phyloP scores from a whole-genome alignment of 352 stramenopile genomes.

The Phytophthora tubulina region DNA sequence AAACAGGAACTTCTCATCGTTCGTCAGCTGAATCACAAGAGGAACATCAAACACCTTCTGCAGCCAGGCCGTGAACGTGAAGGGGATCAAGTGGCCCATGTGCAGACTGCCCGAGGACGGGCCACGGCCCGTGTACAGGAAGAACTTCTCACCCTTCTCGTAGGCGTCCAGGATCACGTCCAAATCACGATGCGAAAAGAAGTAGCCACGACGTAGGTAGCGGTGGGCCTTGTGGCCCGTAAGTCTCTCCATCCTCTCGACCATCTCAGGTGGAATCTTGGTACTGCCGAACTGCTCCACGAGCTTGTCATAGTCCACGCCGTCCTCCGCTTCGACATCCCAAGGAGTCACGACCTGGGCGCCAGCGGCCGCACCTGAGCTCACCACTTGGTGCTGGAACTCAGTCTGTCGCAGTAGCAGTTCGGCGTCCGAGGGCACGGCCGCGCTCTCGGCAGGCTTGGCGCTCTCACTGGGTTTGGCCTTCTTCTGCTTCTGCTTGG shows the following conservation, averaged over 20 bases:
- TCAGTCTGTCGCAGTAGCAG: conserved; percentile 77
- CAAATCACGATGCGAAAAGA: conserved; percentile 99
- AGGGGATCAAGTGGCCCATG: conserved; percentile 99
- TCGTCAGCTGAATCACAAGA: conserved; percentile 99
- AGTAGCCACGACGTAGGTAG: conserved; percentile 98
- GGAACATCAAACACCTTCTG: conserved; percentile 99
- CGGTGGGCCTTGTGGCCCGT: conserved; percentile 95
- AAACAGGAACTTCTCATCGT: conserved; percentile 99
- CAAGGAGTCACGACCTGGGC: conserved; percentile 93
- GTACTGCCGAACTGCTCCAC: conserved; percentile 98
- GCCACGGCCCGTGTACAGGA: conserved; percentile 99
- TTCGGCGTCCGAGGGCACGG: conserved; percentile 64
- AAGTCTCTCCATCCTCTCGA: conserved; percentile 96
- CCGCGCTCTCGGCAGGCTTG: conserved; percentile 68
- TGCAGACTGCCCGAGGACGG: conserved; percentile 98
- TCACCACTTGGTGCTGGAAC: conserved; percentile 77
- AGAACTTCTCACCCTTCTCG: conserved; percentile 98
- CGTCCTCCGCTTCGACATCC: conserved; percentile 95
- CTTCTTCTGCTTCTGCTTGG: conserved; percentile 58
- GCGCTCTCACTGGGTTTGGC: conserved; percentile 78
- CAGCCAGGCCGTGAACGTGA: conserved; percentile 99
- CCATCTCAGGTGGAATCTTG: conserved; percentile 93
- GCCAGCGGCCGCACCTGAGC: conserved; percentile 54
- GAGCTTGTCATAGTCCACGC: conserved; percentile 99
- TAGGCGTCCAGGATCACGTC: conserved; percentile 96